A percentile compares a stretch with the other conserved stretches of the same genome.
These are phyloP conservation scores for Suhomyces wounanorum DNA, from an alignment of 1,139 yeast species.

Conservation along the genomic window DNA sequence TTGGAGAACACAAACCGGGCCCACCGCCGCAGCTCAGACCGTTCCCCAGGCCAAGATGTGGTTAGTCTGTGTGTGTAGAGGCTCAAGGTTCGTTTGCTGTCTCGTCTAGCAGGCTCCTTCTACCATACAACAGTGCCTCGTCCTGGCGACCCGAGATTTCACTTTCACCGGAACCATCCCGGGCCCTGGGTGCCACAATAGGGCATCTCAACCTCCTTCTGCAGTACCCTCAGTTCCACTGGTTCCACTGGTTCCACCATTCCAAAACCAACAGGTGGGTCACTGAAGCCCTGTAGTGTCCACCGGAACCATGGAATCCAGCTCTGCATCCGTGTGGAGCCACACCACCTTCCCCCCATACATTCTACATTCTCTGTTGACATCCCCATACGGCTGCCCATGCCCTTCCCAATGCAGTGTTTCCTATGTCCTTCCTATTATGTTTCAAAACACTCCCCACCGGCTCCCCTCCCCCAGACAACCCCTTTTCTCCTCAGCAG, in stretches of 20 bases:
- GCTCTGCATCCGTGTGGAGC: neutral
- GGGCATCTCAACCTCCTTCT: too few relatives aligned
- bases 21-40: too few relatives aligned
- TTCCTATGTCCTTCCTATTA: neutral
- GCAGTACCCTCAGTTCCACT: too few relatives aligned
- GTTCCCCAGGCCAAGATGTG: neutral
- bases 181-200: too few relatives aligned
- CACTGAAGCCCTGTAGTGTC: too few relatives aligned
- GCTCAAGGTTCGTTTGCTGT: neutral
- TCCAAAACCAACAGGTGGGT: too few relatives aligned
- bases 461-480: constrained; percentile 1
- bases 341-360: neutral
- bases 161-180: too few relatives aligned
- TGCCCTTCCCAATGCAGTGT: neutral
- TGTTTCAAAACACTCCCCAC: constrained; percentile 1
- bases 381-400: neutral
- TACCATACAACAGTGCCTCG: too few relatives aligned
- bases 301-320: too few relatives aligned
- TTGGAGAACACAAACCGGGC: too few relatives aligned
- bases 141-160: too few relatives aligned
- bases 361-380: neutral
- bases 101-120: neutral
- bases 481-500: constrained; percentile 8
- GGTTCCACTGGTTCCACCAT: too few relatives aligned
- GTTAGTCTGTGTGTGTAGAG: neutral